Evolutionary conservation across 2,329 filamentous ascomycete genomes (phyloP).

Genomic region (Fusarium cyanostomum): DNA sequence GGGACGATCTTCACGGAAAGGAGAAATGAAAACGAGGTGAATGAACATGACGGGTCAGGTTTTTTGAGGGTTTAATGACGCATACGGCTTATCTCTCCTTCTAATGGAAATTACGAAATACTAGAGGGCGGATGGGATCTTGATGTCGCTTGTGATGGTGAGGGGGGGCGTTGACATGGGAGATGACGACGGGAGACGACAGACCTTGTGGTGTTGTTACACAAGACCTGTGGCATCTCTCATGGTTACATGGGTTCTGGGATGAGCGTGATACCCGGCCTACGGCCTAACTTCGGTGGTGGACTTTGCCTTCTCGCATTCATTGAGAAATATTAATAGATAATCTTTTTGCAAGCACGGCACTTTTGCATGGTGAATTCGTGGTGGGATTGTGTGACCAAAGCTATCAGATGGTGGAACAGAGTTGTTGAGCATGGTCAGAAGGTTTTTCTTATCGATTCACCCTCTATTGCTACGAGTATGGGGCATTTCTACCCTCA

Average conservation of each 20-base stretch:
- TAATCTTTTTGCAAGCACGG: conserved; percentile 36
- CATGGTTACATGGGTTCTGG: conserved; percentile 31
- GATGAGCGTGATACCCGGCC: conserved; percentile 41
- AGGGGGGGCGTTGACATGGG: conserved; percentile 21
- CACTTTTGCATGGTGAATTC: not conserved
- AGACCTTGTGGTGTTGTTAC: conserved; percentile 17
- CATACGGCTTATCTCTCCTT: conserved; percentile 49
- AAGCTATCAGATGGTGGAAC: no score
- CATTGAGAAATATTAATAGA: conserved; percentile 45
- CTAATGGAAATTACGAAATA: conserved; percentile 48
- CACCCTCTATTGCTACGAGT: no score
- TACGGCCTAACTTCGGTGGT: conserved; percentile 33
- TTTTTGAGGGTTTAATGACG: conserved; percentile 47
- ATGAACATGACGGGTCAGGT: conserved; percentile 44
- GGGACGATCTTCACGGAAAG: conserved; percentile 42
- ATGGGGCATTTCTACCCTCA: no score
- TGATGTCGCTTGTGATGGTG: conserved; percentile 27
- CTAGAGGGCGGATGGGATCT: conserved; percentile 38
- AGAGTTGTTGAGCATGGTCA: no score
- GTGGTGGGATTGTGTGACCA: not conserved
- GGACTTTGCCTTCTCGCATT: conserved; percentile 46
- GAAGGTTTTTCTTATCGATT: no score
- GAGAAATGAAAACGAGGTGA: conserved; percentile 42
- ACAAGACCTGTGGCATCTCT: conserved; percentile 9
- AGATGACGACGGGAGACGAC: conserved; percentile 18